Conservation (phyloP, 2,329 filamentous ascomycete genomes). For the Massarina eburnea region DNA sequence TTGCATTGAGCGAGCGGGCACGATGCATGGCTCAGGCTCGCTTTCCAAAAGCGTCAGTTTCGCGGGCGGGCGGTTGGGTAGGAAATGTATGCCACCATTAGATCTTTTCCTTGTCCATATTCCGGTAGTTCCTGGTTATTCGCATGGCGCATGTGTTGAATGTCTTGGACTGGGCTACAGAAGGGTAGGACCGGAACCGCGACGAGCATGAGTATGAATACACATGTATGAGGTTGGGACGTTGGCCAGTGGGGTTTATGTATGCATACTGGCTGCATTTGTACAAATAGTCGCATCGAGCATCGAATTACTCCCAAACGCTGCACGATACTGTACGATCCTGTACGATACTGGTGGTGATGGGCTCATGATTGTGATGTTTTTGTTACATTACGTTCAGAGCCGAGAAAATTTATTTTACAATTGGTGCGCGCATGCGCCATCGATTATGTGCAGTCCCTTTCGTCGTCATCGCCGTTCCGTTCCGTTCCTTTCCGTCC, state of each 20-base stretch:
- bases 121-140: slow-evolving; percentile 5
- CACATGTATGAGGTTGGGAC: neutral
- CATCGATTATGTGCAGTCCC: slow-evolving; percentile 12
- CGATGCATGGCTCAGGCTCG: slow-evolving; percentile 19
- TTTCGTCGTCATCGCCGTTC: neutral
- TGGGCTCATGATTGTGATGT: too few species aligned
- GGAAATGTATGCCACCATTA: slow-evolving; percentile 23
- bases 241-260: neutral
- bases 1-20: slow-evolving; percentile 30
- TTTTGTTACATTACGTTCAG: slow-evolving; percentile 8
- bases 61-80: slow-evolving; percentile 27
- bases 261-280: slow-evolving; percentile 20
- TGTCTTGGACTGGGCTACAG: slow-evolving; percentile 14
- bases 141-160: slow-evolving; percentile 19
- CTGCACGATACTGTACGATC: neutral
- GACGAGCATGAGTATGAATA: slow-evolving; percentile 6
- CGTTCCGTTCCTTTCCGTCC: neutral
- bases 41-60: slow-evolving; percentile 24
- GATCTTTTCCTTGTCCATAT: slow-evolving; percentile 12
- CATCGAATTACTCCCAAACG: slow-evolving; percentile 15
- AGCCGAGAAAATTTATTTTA: slow-evolving; percentile 9
- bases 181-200: slow-evolving; percentile 1
- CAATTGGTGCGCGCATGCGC: neutral
- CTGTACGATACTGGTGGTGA: too few species aligned
- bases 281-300: slow-evolving; percentile 39